Conservation (phyloP, 1,139 yeast genomes). For the Arxiozyma telluris region DNA sequence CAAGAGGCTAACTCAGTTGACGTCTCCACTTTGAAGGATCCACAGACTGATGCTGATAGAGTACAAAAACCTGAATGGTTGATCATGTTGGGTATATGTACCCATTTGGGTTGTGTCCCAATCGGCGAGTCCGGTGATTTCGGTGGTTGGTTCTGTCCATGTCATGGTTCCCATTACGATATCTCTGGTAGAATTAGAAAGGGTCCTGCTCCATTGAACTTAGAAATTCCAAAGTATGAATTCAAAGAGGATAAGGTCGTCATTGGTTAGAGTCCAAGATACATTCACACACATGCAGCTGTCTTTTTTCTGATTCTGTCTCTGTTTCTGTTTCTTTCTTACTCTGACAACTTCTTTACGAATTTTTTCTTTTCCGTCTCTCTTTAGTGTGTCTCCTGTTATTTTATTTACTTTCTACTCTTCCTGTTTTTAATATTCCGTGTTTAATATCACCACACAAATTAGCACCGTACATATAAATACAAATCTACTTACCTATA, state of each 20-base stretch:
- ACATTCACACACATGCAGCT: no score
- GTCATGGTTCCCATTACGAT: constrained; percentile 99
- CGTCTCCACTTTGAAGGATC: constrained; percentile 75
- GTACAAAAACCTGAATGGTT: constrained; percentile 97
- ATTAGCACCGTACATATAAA: neutral
- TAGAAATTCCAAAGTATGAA: constrained; percentile 90
- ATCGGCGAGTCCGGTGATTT: constrained; percentile 99
- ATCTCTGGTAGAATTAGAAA: constrained; percentile 99
- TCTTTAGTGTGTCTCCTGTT: constrained; percentile 6
- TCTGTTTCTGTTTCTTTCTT: neutral
- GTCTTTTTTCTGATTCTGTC: neutral
- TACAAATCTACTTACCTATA: neutral
- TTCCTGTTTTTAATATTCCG: neutral
- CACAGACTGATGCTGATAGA: constrained; percentile 87
- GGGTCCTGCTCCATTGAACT: constrained; percentile 99
- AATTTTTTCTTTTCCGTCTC: neutral
- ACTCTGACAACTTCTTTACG: no score
- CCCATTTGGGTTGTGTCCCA: constrained; percentile 99
- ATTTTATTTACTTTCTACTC: neutral
- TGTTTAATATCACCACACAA: neutral
- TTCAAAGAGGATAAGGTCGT: constrained; percentile 73
- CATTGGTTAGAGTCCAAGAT: constrained; percentile 47
- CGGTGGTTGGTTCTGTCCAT: constrained; percentile 99
- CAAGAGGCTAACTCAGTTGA: constrained; percentile 87
- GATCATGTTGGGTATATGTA: constrained; percentile 98